A percentile compares a stretch with the other conserved stretches of the same genome.
phyloP scores from a whole-genome alignment of 495 filamentous ascomycete genomes.

The Astrothelium subdiscretum region DNA sequence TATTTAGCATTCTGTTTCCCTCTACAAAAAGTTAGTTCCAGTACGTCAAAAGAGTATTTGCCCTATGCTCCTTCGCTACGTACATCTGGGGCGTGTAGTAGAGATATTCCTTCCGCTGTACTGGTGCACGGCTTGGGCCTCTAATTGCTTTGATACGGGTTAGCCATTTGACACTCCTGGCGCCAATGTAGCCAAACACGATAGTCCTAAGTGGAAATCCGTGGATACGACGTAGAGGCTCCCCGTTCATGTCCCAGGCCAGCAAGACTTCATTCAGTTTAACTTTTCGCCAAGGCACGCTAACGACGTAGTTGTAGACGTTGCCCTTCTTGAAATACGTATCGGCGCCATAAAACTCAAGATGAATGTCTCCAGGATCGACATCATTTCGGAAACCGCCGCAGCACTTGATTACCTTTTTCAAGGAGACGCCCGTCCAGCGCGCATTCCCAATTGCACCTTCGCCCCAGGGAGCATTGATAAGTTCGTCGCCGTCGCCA shows the following conservation, averaged over 20 bases:
- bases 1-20: constrained; percentile 41
- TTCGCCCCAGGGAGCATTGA: constrained; percentile 57
- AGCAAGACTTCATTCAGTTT: constrained; percentile 52
- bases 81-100: not conserved
- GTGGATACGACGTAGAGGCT: constrained; percentile 51
- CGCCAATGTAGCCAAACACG: constrained; percentile 51
- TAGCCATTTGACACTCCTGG: constrained; percentile 45
- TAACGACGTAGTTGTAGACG: constrained; percentile 49
- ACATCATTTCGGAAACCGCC: constrained; percentile 40
- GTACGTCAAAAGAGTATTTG: no score
- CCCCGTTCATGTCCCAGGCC: constrained; percentile 57
- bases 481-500: constrained; percentile 55
- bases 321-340: constrained; percentile 54
- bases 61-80: no score
- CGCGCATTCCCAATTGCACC: constrained; percentile 54
- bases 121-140: constrained; percentile 25
- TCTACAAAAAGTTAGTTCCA: no score
- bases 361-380: constrained; percentile 35
- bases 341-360: constrained; percentile 53
- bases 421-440: constrained; percentile 52
- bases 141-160: constrained; percentile 38
- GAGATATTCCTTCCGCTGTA: constrained; percentile 13
- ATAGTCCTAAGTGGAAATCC: constrained; percentile 49
- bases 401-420: constrained; percentile 54
- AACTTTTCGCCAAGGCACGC: constrained; percentile 52